Conservation (phyloP, 805 yeast species). For the Candida insectalens region DNA sequence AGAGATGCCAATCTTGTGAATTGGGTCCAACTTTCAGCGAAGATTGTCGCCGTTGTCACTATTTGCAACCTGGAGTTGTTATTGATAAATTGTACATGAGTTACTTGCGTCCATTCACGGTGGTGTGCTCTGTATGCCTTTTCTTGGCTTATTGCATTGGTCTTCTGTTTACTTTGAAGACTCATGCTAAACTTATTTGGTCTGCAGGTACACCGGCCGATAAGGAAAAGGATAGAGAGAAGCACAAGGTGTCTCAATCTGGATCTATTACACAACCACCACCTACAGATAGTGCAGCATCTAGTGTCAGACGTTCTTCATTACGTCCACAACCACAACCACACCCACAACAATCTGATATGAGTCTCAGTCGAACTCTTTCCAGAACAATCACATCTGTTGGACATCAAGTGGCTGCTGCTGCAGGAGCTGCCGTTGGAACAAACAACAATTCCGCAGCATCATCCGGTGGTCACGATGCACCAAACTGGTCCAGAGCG, state of each 20-base stretch:
- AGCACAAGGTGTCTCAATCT: no score
- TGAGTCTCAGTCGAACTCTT: background rate
- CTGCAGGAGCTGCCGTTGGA: conserved; percentile 20
- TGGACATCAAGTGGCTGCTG: conserved; percentile 2
- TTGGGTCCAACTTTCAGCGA: conserved; percentile 7
- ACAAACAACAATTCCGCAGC: no score
- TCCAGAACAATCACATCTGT: conserved; percentile 6
- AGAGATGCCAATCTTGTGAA: conserved; percentile 55
- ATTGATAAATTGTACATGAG: conserved; percentile 56
- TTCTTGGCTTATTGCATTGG: conserved; percentile 85
- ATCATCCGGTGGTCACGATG: conserved; percentile 92
- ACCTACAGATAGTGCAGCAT: conserved; percentile 18
- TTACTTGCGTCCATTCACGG: conserved; percentile 74
- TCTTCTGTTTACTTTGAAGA: conserved; percentile 82
- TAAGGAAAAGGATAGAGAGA: conserved; percentile 22
- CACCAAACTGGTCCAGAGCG: conserved; percentile 91
- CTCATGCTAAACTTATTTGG: conserved; percentile 97
- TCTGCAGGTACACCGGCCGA: conserved; percentile 47
- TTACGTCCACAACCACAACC: background rate
- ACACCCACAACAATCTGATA: background rate
- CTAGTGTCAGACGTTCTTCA: conserved; percentile 6
- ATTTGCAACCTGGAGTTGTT: conserved; percentile 65
- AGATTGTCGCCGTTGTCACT: conserved; percentile 64
- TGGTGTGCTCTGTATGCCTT: conserved; percentile 69
- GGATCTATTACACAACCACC: conserved; percentile 1